A percentile compares a stretch with the other conserved stretches of the same genome.
Conservation (phyloP, 139 green algal genomes). For the Yamagishiella unicocca region DNA sequence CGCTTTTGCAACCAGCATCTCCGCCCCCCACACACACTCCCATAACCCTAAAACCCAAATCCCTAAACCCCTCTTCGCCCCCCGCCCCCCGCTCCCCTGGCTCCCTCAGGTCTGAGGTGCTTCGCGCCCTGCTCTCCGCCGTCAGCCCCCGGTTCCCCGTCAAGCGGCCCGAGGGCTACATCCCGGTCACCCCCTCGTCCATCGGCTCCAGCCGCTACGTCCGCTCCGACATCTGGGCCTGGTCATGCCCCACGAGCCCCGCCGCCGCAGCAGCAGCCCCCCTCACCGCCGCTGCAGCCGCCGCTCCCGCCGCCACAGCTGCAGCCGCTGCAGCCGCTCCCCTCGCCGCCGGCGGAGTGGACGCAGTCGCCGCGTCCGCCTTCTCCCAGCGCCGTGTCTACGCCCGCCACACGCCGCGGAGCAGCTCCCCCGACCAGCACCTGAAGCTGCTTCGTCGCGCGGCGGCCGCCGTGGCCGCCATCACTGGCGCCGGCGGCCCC, state of each 20-base stretch:
- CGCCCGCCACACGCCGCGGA: neutral
- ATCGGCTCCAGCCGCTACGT: slow-evolving; percentile 27
- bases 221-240: slow-evolving; percentile 32
- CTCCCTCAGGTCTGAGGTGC: slow-evolving; percentile 14
- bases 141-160: slow-evolving; percentile 33
- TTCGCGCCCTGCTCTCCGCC: slow-evolving; percentile 12
- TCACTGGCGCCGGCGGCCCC: neutral
- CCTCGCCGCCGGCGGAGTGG: neutral
- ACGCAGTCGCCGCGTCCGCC: too few relatives aligned
- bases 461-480: neutral
- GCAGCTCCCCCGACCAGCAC: neutral
- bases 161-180: slow-evolving; percentile 28
- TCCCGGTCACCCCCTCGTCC: slow-evolving; percentile 27
- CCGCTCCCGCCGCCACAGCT: neutral
- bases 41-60: neutral
- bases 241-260: neutral
- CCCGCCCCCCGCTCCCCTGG: neutral
- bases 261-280: too few relatives aligned
- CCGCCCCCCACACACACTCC: too few relatives aligned
- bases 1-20: too few relatives aligned
- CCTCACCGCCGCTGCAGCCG: neutral
- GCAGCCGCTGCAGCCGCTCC: neutral
- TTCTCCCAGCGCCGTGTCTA: too few relatives aligned
- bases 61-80: neutral
- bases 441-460: neutral